Base-by-base conservation (phyloP, 768 basidiomycete genomes). In the Tremella yokohamensis region DNA sequence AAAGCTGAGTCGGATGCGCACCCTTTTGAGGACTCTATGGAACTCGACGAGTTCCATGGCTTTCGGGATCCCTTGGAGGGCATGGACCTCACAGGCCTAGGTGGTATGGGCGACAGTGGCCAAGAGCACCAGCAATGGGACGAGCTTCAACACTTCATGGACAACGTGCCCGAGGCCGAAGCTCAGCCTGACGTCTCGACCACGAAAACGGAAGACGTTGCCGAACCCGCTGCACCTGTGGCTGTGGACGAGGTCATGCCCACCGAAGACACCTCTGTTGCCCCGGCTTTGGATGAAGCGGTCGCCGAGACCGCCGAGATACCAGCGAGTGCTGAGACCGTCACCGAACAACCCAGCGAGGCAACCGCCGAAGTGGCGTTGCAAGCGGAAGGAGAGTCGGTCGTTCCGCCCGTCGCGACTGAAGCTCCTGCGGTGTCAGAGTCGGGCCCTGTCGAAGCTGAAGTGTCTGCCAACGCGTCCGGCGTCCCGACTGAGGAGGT, bases 61-160 rank as follows among this genome's bases (percentile, higher is more conserved):
- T 64, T 61, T 40, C 22, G 44, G 12, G 63, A 64, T 54, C 58
- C 58, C 8, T 51, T 64, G 1, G 59, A 49, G 37, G 63, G 51
- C 29, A 60, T 64, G 52, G 63, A 64, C 29, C 47, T 64, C 15
- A 18, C 51, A 11, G 64, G 64, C 3, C 61, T 72, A 26, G 65
- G 55, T 4, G 59, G 50, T 13, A 58, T 54, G 8, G 52, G 54
- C 19, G 60, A 52, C 19, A 56, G 49, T 24, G 38, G 63, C 18
- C 42, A 45, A 45, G 37, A 57, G n/a, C 61, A 62, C 42, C 63
- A 62, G 29, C 57, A 64, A 11, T 71, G 69, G 69, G 66, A 63
- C 25, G 69, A 66, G 39, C 42, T 71, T 49, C 56, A 61, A 26
- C 49, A 62, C 37, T 48, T 71, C 42, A 71, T 71, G 66, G 69